Conservation (phyloP, 1,139 yeast species). For the Nadsonia starkeyi-henricii region DNA sequence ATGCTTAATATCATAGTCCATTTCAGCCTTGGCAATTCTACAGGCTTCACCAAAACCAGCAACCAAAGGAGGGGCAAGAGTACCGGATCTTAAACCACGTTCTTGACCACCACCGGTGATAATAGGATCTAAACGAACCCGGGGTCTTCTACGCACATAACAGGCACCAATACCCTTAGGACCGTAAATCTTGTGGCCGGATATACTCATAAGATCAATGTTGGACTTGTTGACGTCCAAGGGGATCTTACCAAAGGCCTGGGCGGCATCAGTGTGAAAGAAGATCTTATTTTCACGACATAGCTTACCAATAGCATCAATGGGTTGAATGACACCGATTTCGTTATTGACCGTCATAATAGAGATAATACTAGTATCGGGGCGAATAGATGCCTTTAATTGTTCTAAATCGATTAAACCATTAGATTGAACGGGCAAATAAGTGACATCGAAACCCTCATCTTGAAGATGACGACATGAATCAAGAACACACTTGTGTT, state of each 20-base stretch:
- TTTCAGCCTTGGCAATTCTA: constrained; percentile 61
- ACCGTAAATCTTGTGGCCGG: constrained; percentile 94
- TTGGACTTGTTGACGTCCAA: constrained; percentile 88
- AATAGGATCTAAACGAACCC: constrained; percentile 91
- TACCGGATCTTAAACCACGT: constrained; percentile 94
- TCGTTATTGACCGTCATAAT: constrained; percentile 97
- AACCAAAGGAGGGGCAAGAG: constrained; percentile 88
- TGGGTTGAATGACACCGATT: constrained; percentile 94
- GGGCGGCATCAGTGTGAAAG: constrained; percentile 98
- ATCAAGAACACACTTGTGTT: constrained; percentile 94
- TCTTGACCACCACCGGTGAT: constrained; percentile 99
- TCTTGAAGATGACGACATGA: constrained; percentile 90
- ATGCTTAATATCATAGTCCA: constrained; percentile 59
- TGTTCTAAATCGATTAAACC: constrained; percentile 72
- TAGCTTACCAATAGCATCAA: constrained; percentile 81
- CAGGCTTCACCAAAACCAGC: constrained; percentile 98
- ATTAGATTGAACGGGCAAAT: constrained; percentile 66
- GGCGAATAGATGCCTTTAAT: constrained; percentile 70
- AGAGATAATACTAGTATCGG: constrained; percentile 85
- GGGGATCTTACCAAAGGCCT: constrained; percentile 89
- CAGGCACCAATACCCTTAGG: constrained; percentile 98
- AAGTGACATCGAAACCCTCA: constrained; percentile 94
- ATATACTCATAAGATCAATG: constrained; percentile 82
- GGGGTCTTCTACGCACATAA: constrained; percentile 91
- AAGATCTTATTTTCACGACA: constrained; percentile 81